phyloP scores from a whole-genome alignment of 768 basidiomycete genomes.

The Agaricus sinodeliciosus region DNA sequence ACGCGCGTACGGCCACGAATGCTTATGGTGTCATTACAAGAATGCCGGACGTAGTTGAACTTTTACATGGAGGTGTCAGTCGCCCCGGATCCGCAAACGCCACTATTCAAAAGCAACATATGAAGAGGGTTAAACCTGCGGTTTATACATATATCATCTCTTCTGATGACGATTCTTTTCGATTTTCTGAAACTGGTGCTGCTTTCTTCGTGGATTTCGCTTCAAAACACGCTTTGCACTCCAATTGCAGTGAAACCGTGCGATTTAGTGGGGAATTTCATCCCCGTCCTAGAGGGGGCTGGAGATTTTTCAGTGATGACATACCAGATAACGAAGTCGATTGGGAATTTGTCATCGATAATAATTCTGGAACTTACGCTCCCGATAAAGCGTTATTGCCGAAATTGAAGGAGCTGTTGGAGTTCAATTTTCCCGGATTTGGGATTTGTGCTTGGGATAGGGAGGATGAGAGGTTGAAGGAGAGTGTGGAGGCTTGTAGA shows the following conservation, averaged over 20 bases:
- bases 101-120: neutral
- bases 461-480: constrained; percentile 46
- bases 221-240: constrained; percentile 82
- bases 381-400: constrained; percentile 62
- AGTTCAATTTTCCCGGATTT: constrained; percentile 70
- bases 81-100: neutral
- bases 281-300: constrained; percentile 63
- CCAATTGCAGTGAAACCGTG: constrained; percentile 61
- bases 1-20: constrained; percentile 60
- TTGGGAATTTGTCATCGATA: constrained; percentile 85
- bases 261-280: constrained; percentile 79
- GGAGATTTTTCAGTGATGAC: constrained; percentile 53
- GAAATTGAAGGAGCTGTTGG: constrained; percentile 51
- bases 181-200: constrained; percentile 84
- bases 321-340: constrained; percentile 46
- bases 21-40: constrained; percentile 52
- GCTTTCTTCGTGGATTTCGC: constrained; percentile 85
- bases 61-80: constrained; percentile 41
- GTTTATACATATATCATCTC: constrained; percentile 86
- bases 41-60: constrained; percentile 37
- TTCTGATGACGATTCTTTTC: constrained; percentile 64
- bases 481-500: constrained; percentile 62
- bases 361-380: constrained; percentile 81
- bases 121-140: constrained; percentile 62
- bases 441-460: constrained; percentile 46